These are phyloP conservation scores for Phytophthora kernoviae DNA, from an alignment of 352 stramenopile species.

Conservation along the genomic window DNA sequence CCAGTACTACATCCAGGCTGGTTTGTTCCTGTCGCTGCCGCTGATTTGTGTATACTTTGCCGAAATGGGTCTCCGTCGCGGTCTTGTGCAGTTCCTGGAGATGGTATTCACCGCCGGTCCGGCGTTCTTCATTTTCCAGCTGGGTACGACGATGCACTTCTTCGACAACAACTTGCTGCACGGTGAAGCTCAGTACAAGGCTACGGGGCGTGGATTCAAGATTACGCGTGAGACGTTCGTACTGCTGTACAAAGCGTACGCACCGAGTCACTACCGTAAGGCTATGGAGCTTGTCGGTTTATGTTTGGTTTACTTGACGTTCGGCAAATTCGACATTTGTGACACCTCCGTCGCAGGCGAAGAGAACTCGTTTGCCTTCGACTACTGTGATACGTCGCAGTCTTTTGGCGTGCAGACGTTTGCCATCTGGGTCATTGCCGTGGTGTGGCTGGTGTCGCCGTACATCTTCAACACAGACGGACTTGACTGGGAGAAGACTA, in stretches of 20 bases:
- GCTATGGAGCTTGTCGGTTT: constrained; percentile 78
- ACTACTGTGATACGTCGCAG: constrained; percentile 77
- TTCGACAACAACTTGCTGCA: constrained; percentile 86
- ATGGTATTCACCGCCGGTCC: constrained; percentile 80
- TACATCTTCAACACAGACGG: constrained; percentile 90
- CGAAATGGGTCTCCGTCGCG: constrained; percentile 72
- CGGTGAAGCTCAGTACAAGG: constrained; percentile 81
- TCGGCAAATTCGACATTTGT: constrained; percentile 75
- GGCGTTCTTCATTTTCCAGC: constrained; percentile 82
- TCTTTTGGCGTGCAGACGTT: constrained; percentile 84
- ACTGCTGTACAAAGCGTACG: constrained; percentile 83
- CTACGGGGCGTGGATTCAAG: constrained; percentile 83
- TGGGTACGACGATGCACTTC: constrained; percentile 87
- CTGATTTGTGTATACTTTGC: constrained; percentile 83
- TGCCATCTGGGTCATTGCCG: constrained; percentile 75
- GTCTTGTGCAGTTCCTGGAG: constrained; percentile 74
- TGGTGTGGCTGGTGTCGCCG: constrained; percentile 75
- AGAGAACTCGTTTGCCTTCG: constrained; percentile 50
- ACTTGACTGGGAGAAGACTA: constrained; percentile 85
- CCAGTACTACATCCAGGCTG: constrained; percentile 86
- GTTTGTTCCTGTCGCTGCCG: constrained; percentile 79
- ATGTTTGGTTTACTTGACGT: constrained; percentile 76
- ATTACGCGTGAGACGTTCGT: constrained; percentile 86
- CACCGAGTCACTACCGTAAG: constrained; percentile 76
- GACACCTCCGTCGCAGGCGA: constrained; percentile 45